phyloP scores from a whole-genome alignment of 306 rosid species.

The Sophora flavescens region DNA sequence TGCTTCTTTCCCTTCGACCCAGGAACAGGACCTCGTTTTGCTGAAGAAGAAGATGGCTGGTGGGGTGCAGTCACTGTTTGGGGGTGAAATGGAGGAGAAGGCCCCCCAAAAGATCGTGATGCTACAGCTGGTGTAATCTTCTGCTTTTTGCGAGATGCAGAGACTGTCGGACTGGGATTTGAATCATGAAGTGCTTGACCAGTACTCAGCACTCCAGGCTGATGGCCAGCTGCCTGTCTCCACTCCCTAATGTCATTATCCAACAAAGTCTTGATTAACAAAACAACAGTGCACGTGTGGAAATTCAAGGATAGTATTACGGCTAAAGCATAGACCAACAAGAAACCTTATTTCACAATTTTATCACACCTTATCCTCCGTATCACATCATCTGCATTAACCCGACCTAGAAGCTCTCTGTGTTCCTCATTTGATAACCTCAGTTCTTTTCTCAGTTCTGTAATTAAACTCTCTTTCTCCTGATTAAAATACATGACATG shows the following conservation, averaged over 20 bases:
- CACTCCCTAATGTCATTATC: constrained; percentile 76
- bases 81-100: constrained; percentile 80
- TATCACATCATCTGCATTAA: constrained; percentile 88
- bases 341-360: constrained; percentile 43
- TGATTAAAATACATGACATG: constrained; percentile 72
- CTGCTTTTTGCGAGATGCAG: constrained; percentile 92
- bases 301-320: constrained; percentile 40
- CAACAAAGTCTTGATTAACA: constrained; percentile 51
- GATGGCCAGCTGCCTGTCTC: constrained; percentile 90
- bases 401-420: constrained; percentile 91
- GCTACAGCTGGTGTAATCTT: constrained; percentile 74
- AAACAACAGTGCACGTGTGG: constrained; percentile 25
- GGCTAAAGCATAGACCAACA: constrained; percentile 35
- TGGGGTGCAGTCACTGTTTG: constrained; percentile 70
- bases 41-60: constrained; percentile 87
- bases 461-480: constrained; percentile 94
- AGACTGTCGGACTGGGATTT: constrained; percentile 82
- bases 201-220: constrained; percentile 64
- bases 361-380: constrained; percentile 80
- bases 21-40: constrained; percentile 81
- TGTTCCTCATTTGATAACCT: constrained; percentile 95
- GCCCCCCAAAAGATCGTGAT: constrained; percentile 80
- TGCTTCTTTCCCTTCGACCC: constrained; percentile 85
- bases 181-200: constrained; percentile 83
- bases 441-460: constrained; percentile 92